Base-by-base conservation (phyloP, 495 filamentous ascomycete species). In the Aspergillus heteromorphus region DNA sequence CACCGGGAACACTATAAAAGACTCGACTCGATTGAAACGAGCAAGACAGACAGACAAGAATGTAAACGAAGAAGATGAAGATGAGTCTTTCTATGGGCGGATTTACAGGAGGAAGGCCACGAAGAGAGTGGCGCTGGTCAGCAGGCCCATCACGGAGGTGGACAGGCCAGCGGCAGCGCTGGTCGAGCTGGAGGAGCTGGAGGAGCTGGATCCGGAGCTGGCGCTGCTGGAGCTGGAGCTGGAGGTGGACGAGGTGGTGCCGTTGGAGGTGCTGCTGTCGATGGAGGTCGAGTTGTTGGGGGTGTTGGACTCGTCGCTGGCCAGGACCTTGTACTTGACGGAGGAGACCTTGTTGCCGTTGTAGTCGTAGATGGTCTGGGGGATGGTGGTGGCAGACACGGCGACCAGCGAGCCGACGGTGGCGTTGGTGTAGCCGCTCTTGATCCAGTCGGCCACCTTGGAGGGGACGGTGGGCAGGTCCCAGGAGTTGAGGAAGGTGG, bases 401-500 rank as follows among this genome's bases (percentile, higher is more conserved):
- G 71, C 53, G 49, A 87, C 77, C 5, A 87, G 63, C 61, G 83
- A 79, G 16, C 84, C 85, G 17, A 66, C 58, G 18, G 73, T 73
- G n/a, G 79, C 73, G 51, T 79, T 72, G 25, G 68, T 50, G 45
- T 82, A 68, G 48, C 84, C 84, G 56, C 73, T 68, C 59, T 77
- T 64, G 51, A 81, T 79, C 58, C 84, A 69, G 38, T 76, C 69
- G 16, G 76, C 66, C 34, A 73, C 79, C 57, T 78, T 80, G 34
- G 64, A 60, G 10, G 82, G 83, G 11, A 69, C 60, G 2, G 57
- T 66, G 21, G 91, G 91, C 54, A 95, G 71, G 50, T 82, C 84
- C 76, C 92, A 96, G 72, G 85, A 84, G 71, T 72, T 84, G 70
- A 75, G 77, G 80, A 95, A 95, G 42, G 63, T 63, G 50, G 70